Evolutionary conservation across 1,284 basidiomycete species (phyloP).

Genomic region (Leccinum pachyderme): DNA sequence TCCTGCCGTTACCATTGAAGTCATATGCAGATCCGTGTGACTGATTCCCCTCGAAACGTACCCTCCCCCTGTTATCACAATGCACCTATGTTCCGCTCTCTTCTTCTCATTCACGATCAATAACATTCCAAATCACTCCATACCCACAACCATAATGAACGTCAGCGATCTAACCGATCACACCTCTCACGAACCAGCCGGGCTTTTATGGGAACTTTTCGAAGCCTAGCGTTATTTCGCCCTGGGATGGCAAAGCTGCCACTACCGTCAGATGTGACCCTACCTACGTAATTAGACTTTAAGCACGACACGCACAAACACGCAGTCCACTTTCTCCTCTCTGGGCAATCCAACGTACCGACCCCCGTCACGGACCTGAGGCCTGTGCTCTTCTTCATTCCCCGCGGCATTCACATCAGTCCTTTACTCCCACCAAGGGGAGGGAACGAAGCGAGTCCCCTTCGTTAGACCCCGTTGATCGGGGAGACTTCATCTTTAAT

Average conservation of each 20-base stretch:
- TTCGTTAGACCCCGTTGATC: conserved; percentile 24
- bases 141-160: conserved; percentile 19
- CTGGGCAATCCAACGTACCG: conserved; percentile 19
- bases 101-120: conserved; percentile 26
- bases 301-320: conserved; percentile 32
- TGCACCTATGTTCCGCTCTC: conserved; percentile 11
- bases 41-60: conserved; percentile 12
- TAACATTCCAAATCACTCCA: conserved; percentile 18
- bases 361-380: conserved; percentile 25
- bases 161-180: conserved; percentile 12
- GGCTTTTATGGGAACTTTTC: conserved; percentile 11
- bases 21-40: conserved; percentile 35
- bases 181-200: conserved; percentile 12
- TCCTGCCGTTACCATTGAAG: conserved; percentile 29
- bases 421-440: conserved; percentile 9
- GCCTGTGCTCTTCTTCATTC: conserved; percentile 20
- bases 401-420: conserved; percentile 29
- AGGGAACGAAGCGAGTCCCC: conserved; percentile 13
- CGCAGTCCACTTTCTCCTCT: conserved; percentile 18
- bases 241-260: conserved; percentile 11
- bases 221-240: conserved; percentile 11
- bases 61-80: conserved; percentile 26
- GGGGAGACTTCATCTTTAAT: conserved; percentile 15
- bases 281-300: conserved; percentile 37
- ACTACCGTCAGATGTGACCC: conserved; percentile 30